Evolutionary conservation across 352 stramenopile genomes (phyloP), one percentile per base, ranked within the genome.

Genomic region (Globisporangium cystogenes): DNA sequence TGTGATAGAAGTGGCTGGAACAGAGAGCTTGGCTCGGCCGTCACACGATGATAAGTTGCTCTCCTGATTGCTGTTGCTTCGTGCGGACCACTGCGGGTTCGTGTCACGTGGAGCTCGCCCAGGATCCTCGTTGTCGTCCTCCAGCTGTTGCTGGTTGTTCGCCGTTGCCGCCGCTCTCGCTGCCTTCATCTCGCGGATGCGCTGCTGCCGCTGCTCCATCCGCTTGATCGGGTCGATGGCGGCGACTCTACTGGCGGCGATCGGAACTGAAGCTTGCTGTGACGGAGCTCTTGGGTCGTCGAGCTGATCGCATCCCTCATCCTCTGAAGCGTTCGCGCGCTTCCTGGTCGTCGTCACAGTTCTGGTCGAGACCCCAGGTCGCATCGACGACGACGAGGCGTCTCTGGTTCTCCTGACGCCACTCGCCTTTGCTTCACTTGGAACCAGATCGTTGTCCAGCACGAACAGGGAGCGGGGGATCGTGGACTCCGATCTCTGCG

Each of bases 171-270:
- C 4, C 26, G 26, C 23, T n/a, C 70, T 21, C 68, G 57, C 12
- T 18, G 39, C 23, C 36, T 60, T 48, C 42, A 48, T 62, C 53
- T 78, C 45, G 27, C 63, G 55, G 24, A 69, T 49, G 4, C 56
- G 43, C 18, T 71, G 46, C 5, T 82, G 66, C 27, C 74, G 53
- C 44, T 57, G 53, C 37, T 80, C 74, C 68, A 77, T 77, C 26
- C 59, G 57, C 36, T 37, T 58, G 10, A 68, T 31, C n/a, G 49
- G 48, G 20, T 56, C 39, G 7, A 21, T 40, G 20, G 7, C 24
- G 5, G n/a, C 35, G 1, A 16, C 49, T 27, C 18, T 37, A 3
- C 16, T 4, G 10, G 24, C 10, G 18, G 2, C 8, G 16, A 1
- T 20, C 27, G 27, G 15, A 10, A 8, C 7, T 7, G 27, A 4